These are phyloP conservation scores for Colletotrichum eremochloae DNA, from an alignment of 2,329 filamentous ascomycete genomes.

Conservation along the genomic window DNA sequence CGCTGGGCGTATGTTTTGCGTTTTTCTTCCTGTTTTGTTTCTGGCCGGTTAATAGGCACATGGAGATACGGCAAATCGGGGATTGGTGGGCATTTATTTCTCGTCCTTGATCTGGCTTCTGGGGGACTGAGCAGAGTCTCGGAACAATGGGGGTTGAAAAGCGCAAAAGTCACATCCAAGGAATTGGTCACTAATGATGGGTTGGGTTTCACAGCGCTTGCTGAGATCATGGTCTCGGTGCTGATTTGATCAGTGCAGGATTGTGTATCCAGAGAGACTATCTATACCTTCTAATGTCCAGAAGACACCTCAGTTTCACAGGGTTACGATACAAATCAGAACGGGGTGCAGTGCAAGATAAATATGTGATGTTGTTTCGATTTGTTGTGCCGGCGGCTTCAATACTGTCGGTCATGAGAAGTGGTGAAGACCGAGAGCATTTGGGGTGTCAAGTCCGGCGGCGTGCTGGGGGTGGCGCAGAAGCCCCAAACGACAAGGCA, in stretches of 20 bases:
- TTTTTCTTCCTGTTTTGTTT: constrained; percentile 3
- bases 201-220: constrained; percentile 3
- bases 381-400: neutral
- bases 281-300: constrained; percentile 19
- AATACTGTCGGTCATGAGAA: neutral
- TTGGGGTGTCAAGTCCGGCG: constrained; percentile 19
- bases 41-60: neutral
- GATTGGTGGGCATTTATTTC: neutral
- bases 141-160: neutral
- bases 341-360: neutral
- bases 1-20: constrained; percentile 12
- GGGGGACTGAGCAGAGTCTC: neutral
- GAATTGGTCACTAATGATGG: neutral
- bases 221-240: neutral
- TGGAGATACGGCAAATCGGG: neutral
- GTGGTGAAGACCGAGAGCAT: neutral
- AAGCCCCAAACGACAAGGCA: constrained; percentile 1
- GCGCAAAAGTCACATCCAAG: neutral
- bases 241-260: constrained; percentile 10
- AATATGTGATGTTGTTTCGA: too few relatives aligned
- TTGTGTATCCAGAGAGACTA: constrained; percentile 20
- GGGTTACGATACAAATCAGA: neutral
- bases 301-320: neutral
- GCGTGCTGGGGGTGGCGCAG: neutral
- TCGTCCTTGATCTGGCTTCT: constrained; percentile 13